Percentiles rank a stretch among this genome's conserved stretches.
These are phyloP conservation scores for Phytophthora melonis DNA, from an alignment of 352 stramenopile species.

Conservation along the genomic window DNA sequence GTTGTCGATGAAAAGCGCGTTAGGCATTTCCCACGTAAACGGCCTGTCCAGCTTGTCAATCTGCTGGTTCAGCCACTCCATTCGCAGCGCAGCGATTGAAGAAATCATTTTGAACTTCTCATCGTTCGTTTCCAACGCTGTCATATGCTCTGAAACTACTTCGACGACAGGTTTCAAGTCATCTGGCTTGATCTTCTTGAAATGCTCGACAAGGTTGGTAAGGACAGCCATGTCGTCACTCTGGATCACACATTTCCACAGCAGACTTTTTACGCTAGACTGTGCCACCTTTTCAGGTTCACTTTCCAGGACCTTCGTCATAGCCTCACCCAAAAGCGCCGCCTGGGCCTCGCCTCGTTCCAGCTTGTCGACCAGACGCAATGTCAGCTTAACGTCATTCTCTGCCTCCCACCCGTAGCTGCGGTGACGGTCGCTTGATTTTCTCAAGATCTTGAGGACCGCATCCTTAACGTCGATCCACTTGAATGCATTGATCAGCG, in stretches of 20 bases:
- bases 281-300: background rate
- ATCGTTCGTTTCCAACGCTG: background rate
- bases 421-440: background rate
- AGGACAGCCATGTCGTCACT: background rate
- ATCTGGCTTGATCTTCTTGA: slow-evolving; percentile 10
- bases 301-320: slow-evolving; percentile 1
- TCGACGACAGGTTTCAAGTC: slow-evolving; percentile 1
- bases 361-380: slow-evolving; percentile 11
- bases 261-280: slow-evolving; percentile 1
- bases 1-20: slow-evolving; percentile 1
- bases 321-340: background rate
- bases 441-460: background rate
- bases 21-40: slow-evolving; percentile 21
- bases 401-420: slow-evolving; percentile 3
- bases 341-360: background rate
- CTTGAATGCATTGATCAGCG: slow-evolving; percentile 2
- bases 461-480: slow-evolving; percentile 16
- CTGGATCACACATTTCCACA: slow-evolving; percentile 9
- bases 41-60: slow-evolving; percentile 5
- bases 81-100: slow-evolving; percentile 1
- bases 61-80: slow-evolving; percentile 17
- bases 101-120: slow-evolving; percentile 6
- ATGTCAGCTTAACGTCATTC: slow-evolving; percentile 3
- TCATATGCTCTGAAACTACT: background rate
- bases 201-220: slow-evolving; percentile 1